Evolutionary conservation across 805 yeast species (phyloP).

Genomic region (Scheffersomyces lignosus): DNA sequence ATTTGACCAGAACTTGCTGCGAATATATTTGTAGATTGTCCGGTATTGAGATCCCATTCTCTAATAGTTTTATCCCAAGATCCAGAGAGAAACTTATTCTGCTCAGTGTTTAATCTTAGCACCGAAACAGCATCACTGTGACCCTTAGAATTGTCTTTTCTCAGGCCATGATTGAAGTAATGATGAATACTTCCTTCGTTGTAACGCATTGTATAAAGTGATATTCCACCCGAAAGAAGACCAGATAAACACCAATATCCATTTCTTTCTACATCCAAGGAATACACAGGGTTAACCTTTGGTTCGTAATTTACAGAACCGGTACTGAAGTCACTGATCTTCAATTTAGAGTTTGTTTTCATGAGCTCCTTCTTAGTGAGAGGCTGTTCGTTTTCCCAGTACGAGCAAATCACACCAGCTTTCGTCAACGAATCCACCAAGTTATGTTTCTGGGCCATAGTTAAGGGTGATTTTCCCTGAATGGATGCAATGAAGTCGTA

Average conservation of each 20-base stretch:
- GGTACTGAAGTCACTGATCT: constrained; percentile 31
- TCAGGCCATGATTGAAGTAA: constrained; percentile 50
- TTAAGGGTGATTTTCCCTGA: constrained; percentile 82
- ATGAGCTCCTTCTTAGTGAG: constrained; percentile 42
- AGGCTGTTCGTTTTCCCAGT: constrained; percentile 98
- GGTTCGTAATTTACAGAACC: constrained; percentile 54
- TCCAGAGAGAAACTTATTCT: constrained; percentile 72
- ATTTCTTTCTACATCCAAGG: constrained; percentile 80
- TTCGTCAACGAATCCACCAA: constrained; percentile 81
- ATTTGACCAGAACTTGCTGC: constrained; percentile 73
- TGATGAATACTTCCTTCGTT: constrained; percentile 81
- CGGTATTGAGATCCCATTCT: constrained; percentile 86
- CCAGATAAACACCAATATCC: constrained; percentile 87
- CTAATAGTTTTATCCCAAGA: constrained; percentile 84
- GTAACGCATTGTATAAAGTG: constrained; percentile 78
- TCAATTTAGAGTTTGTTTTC: constrained; percentile 40
- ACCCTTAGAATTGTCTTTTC: constrained; percentile 31
- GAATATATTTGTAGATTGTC: constrained; percentile 51
- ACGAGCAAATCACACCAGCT: constrained; percentile 79
- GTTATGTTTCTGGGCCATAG: constrained; percentile 89
- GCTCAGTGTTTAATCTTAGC: constrained; percentile 58
- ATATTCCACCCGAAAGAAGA: constrained; percentile 78
- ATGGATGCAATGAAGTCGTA: constrained; percentile 84
- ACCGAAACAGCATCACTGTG: constrained; percentile 80
- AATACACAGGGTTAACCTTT: constrained; percentile 77